Percentiles rank a stretch among this genome's conserved stretches.
Conservation (phyloP, 768 basidiomycete genomes). For the Suillus brevipes region DNA sequence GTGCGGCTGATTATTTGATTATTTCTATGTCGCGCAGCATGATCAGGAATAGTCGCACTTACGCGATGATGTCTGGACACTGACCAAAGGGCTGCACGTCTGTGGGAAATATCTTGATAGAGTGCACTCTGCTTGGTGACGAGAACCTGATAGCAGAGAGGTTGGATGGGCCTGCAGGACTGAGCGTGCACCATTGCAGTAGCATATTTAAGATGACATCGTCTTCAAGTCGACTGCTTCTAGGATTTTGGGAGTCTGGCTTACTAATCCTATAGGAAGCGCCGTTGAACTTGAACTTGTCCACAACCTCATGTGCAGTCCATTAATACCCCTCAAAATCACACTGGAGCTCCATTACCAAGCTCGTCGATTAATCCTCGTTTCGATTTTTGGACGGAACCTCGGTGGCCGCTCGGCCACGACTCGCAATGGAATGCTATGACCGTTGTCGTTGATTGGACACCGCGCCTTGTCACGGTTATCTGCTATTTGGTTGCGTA, state of each 20-base stretch:
- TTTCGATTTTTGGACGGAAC: too few relatives aligned
- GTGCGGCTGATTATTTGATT: conserved; percentile 49
- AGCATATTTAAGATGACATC: conserved; percentile 40
- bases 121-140: conserved; percentile 64
- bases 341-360: too few relatives aligned
- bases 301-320: too few relatives aligned
- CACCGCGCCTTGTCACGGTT: too few relatives aligned
- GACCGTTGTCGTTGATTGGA: too few relatives aligned
- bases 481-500: too few relatives aligned
- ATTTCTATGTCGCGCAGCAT: conserved; percentile 15
- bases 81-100: conserved; percentile 60
- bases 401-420: too few relatives aligned
- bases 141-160: conserved; percentile 74
- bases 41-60: conserved; percentile 23
- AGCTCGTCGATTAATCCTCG: too few relatives aligned
- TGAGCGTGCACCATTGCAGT: conserved; percentile 67
- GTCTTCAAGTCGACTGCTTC: not conserved
- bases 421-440: too few relatives aligned
- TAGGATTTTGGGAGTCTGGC: not conserved
- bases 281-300: too few relatives aligned
- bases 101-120: conserved; percentile 69
- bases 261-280: not conserved
- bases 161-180: conserved; percentile 54
- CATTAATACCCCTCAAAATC: too few relatives aligned
- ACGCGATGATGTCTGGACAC: conserved; percentile 65